phyloP scores from a whole-genome alignment of 108 stramenopile species.

The Chaetoceros muelleri region DNA sequence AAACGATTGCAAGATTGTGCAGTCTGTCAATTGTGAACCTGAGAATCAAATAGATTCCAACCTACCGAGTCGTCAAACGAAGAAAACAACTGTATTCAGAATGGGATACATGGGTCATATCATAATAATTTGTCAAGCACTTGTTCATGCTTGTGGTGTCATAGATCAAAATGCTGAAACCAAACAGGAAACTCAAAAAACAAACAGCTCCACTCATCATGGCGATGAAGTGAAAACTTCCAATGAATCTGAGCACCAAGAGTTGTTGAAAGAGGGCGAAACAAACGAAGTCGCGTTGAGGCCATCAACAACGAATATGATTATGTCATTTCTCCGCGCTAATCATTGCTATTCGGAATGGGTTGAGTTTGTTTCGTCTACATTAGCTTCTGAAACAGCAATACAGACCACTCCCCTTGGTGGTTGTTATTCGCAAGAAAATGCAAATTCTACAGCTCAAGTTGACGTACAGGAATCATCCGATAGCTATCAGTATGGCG shows the following conservation, averaged over 20 bases:
- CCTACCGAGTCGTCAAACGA: slow-evolving; percentile 2
- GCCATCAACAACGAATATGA: slow-evolving; percentile 4
- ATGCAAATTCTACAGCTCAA: slow-evolving; percentile 32
- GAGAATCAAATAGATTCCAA: too few species aligned
- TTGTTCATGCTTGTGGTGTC: slow-evolving; percentile 68
- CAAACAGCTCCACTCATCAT: neutral
- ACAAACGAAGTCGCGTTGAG: slow-evolving; percentile 9
- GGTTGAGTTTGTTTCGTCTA: slow-evolving; percentile 60
- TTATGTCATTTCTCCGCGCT: neutral
- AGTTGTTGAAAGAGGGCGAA: too few species aligned
- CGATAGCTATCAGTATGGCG: slow-evolving; percentile 36
- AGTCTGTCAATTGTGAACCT: too few species aligned
- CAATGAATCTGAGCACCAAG: neutral
- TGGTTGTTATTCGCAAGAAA: slow-evolving; percentile 31
- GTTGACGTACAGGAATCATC: slow-evolving; percentile 32
- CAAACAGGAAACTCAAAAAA: neutral
- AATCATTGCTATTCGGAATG: slow-evolving; percentile 22
- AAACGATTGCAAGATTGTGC: too few species aligned
- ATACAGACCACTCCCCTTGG: slow-evolving; percentile 82
- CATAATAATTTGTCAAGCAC: slow-evolving; percentile 88
- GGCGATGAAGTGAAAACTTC: neutral
- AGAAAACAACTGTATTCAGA: slow-evolving; percentile 26
- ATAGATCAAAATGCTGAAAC: slow-evolving; percentile 5
- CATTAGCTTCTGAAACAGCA: slow-evolving; percentile 62
- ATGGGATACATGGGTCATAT: slow-evolving; percentile 93